Conservation (phyloP, 495 filamentous ascomycete genomes). For the Filosporella fistucella region DNA sequence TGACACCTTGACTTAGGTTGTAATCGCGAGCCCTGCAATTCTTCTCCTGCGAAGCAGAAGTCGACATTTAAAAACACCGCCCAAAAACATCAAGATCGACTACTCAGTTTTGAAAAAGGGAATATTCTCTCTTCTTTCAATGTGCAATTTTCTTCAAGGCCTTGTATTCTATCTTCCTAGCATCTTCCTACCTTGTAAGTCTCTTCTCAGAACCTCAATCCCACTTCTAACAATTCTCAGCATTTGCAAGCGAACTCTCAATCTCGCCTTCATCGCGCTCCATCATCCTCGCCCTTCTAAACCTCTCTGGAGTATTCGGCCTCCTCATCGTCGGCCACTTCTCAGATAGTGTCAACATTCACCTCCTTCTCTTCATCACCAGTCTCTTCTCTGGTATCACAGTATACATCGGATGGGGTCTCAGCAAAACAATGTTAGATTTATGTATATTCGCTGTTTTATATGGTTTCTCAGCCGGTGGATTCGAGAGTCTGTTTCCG, state of each 20-base stretch:
- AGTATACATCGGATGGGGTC: conserved; percentile 54
- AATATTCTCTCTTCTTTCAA: conserved; percentile 7
- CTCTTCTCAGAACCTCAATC: not conserved
- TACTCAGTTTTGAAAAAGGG: conserved; percentile 6
- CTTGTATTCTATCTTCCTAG: conserved; percentile 20
- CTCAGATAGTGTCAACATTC: conserved; percentile 46
- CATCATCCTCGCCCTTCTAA: conserved; percentile 38
- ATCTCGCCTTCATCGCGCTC: conserved; percentile 6
- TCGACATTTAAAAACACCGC: not conserved
- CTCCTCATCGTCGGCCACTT: conserved; percentile 43
- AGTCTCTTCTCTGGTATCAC: conserved; percentile 41
- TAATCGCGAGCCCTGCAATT: conserved; percentile 3
- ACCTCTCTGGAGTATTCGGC: conserved; percentile 43
- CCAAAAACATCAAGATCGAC: conserved; percentile 1
- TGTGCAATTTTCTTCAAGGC: conserved; percentile 21
- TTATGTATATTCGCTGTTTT: conserved; percentile 49
- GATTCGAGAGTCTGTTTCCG: conserved; percentile 26
- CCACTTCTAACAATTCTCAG: not conserved
- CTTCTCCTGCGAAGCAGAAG: not conserved
- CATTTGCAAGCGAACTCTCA: conserved; percentile 3
- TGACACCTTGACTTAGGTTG: not conserved
- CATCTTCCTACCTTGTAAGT: conserved; percentile 11
- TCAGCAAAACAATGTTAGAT: conserved; percentile 35
- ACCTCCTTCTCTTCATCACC: conserved; percentile 43
- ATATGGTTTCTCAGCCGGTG: conserved; percentile 55